phyloP scores from a whole-genome alignment of 2,329 filamentous ascomycete genomes.

The Penicillium sp. region DNA sequence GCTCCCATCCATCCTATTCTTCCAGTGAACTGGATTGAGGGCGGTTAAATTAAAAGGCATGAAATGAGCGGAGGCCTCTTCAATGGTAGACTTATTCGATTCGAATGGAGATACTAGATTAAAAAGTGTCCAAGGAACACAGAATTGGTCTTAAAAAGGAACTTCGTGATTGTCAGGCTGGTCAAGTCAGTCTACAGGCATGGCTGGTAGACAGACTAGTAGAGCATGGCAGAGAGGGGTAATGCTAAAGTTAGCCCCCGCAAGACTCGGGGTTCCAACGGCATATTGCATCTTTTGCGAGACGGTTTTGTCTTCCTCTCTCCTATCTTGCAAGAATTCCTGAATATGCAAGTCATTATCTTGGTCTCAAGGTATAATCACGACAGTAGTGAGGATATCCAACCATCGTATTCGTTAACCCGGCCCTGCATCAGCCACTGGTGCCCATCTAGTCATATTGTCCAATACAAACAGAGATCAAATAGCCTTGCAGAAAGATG shows the following conservation, averaged over 20 bases:
- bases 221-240: constrained; percentile 3
- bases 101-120: neutral
- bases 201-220: neutral
- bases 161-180: no score
- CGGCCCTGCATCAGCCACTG: neutral
- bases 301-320: neutral
- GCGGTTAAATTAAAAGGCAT: neutral
- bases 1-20: neutral
- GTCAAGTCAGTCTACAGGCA: neutral
- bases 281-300: neutral
- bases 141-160: neutral
- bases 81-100: neutral
- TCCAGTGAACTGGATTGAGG: neutral
- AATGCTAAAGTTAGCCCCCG: neutral
- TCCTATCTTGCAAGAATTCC: neutral
- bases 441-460: neutral
- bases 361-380: neutral
- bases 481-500: constrained; percentile 5
- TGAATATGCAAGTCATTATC: neutral
- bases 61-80: neutral
- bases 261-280: neutral
- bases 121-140: neutral
- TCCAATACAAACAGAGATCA: neutral
- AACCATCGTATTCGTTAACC: neutral
- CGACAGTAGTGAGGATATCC: neutral